Evolutionary conservation across 441 rosid species (phyloP).

Genomic region (Macaranga tanarius): DNA sequence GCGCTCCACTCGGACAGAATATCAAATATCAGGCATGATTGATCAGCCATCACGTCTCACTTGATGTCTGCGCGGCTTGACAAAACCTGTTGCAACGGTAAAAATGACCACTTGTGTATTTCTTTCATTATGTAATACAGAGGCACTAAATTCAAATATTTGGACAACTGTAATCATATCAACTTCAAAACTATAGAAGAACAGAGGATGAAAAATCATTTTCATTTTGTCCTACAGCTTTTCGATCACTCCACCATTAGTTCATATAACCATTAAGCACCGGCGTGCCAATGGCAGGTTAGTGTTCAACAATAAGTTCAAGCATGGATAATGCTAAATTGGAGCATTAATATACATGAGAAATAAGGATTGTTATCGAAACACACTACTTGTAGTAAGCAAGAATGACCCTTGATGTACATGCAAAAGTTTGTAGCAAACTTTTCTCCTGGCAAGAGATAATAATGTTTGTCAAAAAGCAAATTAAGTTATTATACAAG

Average conservation of each 20-base stretch:
- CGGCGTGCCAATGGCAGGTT: not conserved
- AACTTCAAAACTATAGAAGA: not conserved
- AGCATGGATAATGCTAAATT: not conserved
- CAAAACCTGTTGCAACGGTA: constrained; percentile 26
- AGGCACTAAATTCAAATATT: not conserved
- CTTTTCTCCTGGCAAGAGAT: not conserved
- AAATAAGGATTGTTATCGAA: not conserved
- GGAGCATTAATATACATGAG: not conserved
- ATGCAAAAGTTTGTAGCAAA: not conserved
- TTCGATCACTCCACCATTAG: not conserved
- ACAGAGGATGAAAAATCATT: no score
- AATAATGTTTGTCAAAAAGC: not conserved
- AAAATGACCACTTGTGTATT: constrained; percentile 9
- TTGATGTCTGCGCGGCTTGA: not conserved
- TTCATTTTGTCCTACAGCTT: not conserved
- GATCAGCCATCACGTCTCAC: not conserved
- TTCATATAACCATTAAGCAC: not conserved
- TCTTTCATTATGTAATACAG: constrained; percentile 16
- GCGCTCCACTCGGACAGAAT: not conserved
- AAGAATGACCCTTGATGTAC: not conserved
- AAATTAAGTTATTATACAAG: not conserved
- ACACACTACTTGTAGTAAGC: not conserved
- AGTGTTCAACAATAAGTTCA: no score
- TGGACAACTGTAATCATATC: constrained; percentile 5
- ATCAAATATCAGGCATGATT: constrained; percentile 2